Evolutionary conservation across 352 stramenopile genomes (phyloP), one percentile per base, ranked within the genome.

Genomic region (Phytophthora pluvialis): DNA sequence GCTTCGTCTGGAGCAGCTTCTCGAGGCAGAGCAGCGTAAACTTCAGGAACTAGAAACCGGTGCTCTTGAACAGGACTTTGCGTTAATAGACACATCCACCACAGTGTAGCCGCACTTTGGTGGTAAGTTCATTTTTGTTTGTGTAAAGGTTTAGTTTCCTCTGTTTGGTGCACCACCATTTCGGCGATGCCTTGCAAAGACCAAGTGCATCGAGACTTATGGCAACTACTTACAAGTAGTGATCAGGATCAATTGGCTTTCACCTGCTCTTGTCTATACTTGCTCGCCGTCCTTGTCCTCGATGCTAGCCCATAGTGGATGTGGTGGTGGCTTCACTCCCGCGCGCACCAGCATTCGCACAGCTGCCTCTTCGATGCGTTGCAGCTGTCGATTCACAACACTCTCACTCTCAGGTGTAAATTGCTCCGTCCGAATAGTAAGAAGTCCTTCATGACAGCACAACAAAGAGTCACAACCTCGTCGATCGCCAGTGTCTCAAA

Each of bases 361-460:
- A 55, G 86, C 64, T 39, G 69, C 73, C 46, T 79, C 81, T 63
- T 94, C 86, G 16, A 94, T 80, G 50, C 76, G 70, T 62, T 94
- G 86, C 72, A 95, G 62, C 45, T 82, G 73, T 29, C 72, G 49
- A 61, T 94, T 95, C 32, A 92, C 65, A 13, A 85, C 11, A 64
- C 60, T 90, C 59, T 95, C 87, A 61, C 72, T 77, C 16, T 89
- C 72, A 13, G 53, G 67, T 1, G 79, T 84, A 35, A 95, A 88
- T 63, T 92, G 93, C 57, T 98, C 77, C 0, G 90, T 98, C 42
- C 98, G 95, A 52, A 99, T 93, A n/a, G 96, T 99, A 26, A 98
- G 76, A 72, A 99, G 93, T 5, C 96, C 95, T 94, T 42, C 25
- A 60, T 33, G 69, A 51, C 8, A 43, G n/a, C 51, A 54, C 25